phyloP scores from a whole-genome alignment of 169 alveolate genomes.

The Plasmodium coatneyi region DNA sequence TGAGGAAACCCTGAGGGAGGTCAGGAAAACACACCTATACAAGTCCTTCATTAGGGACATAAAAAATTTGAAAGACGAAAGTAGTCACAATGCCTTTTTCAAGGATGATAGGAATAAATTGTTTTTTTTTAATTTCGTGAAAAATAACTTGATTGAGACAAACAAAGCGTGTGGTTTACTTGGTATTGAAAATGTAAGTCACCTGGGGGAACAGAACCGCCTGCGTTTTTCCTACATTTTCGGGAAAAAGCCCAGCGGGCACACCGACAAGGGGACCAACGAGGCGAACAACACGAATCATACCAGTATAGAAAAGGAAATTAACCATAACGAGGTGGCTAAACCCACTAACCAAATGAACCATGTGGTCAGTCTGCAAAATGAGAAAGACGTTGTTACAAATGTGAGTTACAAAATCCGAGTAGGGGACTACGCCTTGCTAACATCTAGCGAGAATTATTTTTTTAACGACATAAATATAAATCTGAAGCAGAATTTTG shows the following conservation, averaged over 20 bases:
- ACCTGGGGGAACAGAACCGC: not conserved
- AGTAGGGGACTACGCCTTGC: slow-evolving; percentile 59
- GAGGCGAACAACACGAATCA: not conserved
- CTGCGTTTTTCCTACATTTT: not conserved
- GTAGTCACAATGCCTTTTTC: slow-evolving; percentile 7
- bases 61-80: slow-evolving; percentile 37
- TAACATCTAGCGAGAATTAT: slow-evolving; percentile 13
- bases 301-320: not conserved
- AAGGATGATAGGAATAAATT: slow-evolving; percentile 30
- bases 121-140: slow-evolving; percentile 55
- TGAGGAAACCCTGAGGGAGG: not conserved
- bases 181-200: slow-evolving; percentile 25
- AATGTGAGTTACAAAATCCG: slow-evolving; percentile 52
- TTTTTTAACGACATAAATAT: slow-evolving; percentile 64
- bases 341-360: not conserved
- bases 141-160: slow-evolving; percentile 30
- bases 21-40: slow-evolving; percentile 19
- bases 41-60: slow-evolving; percentile 39
- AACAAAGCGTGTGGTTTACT: slow-evolving; percentile 39
- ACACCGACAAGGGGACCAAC: not conserved
- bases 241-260: not conserved
- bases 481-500: slow-evolving; percentile 63
- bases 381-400: not conserved
- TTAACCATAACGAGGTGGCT: no score
- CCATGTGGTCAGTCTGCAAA: not conserved